Conservation (phyloP, 805 yeast genomes). For the Maudiozyma serrabonitensis region DNA sequence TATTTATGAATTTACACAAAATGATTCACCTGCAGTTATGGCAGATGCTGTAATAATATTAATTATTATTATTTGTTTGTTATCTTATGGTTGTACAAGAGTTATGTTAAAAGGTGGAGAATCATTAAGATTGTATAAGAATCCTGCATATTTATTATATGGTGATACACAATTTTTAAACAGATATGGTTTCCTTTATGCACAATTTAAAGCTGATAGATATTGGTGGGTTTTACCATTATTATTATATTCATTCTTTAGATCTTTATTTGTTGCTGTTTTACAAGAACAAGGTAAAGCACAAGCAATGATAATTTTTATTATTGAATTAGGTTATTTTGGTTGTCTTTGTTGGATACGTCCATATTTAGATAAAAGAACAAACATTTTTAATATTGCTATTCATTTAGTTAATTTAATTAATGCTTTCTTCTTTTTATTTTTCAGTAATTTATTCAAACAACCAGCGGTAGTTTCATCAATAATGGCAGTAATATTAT, state of each 20-base stretch:
- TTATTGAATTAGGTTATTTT: slow-evolving; percentile 63
- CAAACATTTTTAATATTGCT: slow-evolving; percentile 85
- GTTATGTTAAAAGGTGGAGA: slow-evolving; percentile 67
- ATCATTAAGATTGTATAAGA: slow-evolving; percentile 64
- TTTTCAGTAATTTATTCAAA: slow-evolving; percentile 74
- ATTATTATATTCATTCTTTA: slow-evolving; percentile 55
- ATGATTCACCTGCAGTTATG: slow-evolving; percentile 75
- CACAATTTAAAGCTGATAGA: slow-evolving; percentile 79
- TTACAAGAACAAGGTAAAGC: slow-evolving; percentile 72
- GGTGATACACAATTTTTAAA: slow-evolving; percentile 76
- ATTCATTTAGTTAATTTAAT: slow-evolving; percentile 71
- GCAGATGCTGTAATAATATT: slow-evolving; percentile 71
- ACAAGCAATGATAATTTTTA: slow-evolving; percentile 71
- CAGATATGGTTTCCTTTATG: slow-evolving; percentile 85
- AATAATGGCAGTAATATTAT: slow-evolving; percentile 82
- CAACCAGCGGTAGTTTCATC: slow-evolving; percentile 87
- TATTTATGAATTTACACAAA: slow-evolving; percentile 79
- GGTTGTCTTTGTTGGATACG: slow-evolving; percentile 55
- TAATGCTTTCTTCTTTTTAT: slow-evolving; percentile 78
- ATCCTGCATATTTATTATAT: slow-evolving; percentile 84
- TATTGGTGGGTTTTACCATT: slow-evolving; percentile 73
- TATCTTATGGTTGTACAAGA: slow-evolving; percentile 63
- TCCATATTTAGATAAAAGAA: slow-evolving; percentile 91
- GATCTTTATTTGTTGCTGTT: slow-evolving; percentile 79
- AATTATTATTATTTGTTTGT: slow-evolving; percentile 44